Percentiles rank a stretch among this genome's conserved stretches.
Evolutionary conservation across 2,329 filamentous ascomycete genomes (phyloP).

Genomic region (Zymoseptoria pseudotritici): DNA sequence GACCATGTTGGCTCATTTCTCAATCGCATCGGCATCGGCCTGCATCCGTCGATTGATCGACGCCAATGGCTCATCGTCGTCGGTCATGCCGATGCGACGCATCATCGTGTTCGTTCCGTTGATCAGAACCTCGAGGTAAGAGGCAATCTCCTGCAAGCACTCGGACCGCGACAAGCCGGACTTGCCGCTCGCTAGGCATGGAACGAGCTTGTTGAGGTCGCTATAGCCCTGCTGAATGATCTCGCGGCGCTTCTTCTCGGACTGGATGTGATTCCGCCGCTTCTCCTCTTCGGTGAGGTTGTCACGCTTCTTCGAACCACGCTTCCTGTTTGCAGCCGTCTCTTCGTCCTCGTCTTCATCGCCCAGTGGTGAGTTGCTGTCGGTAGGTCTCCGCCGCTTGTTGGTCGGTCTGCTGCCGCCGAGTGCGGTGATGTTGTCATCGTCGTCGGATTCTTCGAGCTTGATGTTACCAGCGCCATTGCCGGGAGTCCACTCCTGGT

Average conservation of each 20-base stretch:
- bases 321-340: constrained; percentile 1
- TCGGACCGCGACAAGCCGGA: constrained; percentile 72
- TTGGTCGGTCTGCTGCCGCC: background rate
- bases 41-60: background rate
- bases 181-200: constrained; percentile 58
- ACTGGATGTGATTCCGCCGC: constrained; percentile 76
- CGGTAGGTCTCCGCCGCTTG: background rate
- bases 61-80: background rate
- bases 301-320: constrained; percentile 26
- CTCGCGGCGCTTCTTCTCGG: constrained; percentile 78
- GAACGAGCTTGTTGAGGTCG: constrained; percentile 68
- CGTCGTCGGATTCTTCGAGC: background rate
- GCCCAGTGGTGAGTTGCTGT: constrained; percentile 1
- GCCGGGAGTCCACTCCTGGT: background rate
- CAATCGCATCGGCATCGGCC: background rate
- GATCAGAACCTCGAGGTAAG: constrained; percentile 69
- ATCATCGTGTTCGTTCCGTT: constrained; percentile 50
- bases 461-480: background rate
- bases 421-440: background rate
- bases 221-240: constrained; percentile 77
- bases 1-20: background rate
- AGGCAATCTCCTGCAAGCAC: constrained; percentile 65
- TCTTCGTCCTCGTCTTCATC: background rate
- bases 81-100: background rate
- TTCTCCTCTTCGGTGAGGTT: constrained; percentile 73